Percentiles rank a stretch among this genome's conserved stretches.
These are phyloP conservation scores for Fraxinus paxiana DNA, from an alignment of 305 asterid species.

Conservation along the genomic window DNA sequence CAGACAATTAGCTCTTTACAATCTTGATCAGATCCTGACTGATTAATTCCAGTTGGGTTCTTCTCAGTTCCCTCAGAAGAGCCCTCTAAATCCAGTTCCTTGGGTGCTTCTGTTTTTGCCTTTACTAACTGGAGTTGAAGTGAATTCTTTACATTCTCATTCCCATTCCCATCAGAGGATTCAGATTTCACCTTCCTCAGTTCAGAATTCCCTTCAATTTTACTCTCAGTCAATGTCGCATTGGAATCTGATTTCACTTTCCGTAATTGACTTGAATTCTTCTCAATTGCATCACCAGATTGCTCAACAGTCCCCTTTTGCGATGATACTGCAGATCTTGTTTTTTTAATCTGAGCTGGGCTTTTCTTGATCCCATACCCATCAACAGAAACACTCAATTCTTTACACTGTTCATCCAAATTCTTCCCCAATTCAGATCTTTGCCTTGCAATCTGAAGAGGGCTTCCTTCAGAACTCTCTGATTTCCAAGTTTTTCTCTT, in stretches of 20 bases:
- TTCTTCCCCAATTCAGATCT: conserved; percentile 50
- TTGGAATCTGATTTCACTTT: conserved; percentile 37
- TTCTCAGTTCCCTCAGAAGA: conserved; percentile 8
- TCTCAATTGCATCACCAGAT: not conserved
- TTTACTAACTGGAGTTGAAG: conserved; percentile 30
- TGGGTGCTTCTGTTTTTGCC: conserved; percentile 24
- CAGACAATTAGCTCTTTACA: conserved; percentile 34
- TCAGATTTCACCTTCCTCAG: conserved; percentile 23
- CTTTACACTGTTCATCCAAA: conserved; percentile 34
- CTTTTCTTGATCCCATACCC: conserved; percentile 30
- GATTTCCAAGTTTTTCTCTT: conserved; percentile 76
- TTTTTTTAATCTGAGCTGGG: conserved; percentile 34
- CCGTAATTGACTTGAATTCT: conserved; percentile 11
- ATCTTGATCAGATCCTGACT: conserved; percentile 46
- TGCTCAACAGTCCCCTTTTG: not conserved
- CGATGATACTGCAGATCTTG: conserved; percentile 15
- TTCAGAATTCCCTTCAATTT: conserved; percentile 24
- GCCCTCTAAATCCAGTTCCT: conserved; percentile 7
- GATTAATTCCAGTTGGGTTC: conserved; percentile 20
- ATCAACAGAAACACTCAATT: conserved; percentile 25
- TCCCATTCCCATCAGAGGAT: conserved; percentile 11
- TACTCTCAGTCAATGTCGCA: conserved; percentile 18
- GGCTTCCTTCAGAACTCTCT: conserved; percentile 44
- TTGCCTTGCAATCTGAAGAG: conserved; percentile 46
- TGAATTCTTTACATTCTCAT: conserved; percentile 11